These are phyloP conservation scores for Cladobotryum protrusum DNA, from an alignment of 2,329 filamentous ascomycete species.

Conservation along the genomic window DNA sequence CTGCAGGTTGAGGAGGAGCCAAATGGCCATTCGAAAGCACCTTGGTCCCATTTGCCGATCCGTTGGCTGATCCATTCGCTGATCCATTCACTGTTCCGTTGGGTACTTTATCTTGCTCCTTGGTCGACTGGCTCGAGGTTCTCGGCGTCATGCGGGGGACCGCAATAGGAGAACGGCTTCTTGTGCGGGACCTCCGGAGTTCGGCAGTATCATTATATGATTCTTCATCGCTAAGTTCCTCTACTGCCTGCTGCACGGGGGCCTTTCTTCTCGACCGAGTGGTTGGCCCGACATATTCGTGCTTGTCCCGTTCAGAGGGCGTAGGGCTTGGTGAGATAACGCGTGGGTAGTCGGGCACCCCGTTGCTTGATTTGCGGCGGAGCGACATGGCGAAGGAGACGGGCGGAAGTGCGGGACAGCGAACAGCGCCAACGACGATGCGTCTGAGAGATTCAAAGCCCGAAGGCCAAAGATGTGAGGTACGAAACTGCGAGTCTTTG, in stretches of 20 bases:
- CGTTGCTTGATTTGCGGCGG: constrained; percentile 35
- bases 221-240: constrained; percentile 49
- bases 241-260: constrained; percentile 52
- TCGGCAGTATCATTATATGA: constrained; percentile 38
- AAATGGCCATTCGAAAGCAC: constrained; percentile 56
- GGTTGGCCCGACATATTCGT: constrained; percentile 60
- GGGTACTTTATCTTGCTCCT: constrained; percentile 20
- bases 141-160: constrained; percentile 47
- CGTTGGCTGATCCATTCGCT: background rate
- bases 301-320: constrained; percentile 27
- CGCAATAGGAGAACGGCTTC: constrained; percentile 64
- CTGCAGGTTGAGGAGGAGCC: constrained; percentile 57
- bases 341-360: constrained; percentile 71
- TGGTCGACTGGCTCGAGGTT: constrained; percentile 34
- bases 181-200: constrained; percentile 58
- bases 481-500: constrained; percentile 44
- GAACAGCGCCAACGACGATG: constrained; percentile 51
- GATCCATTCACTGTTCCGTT: constrained; percentile 21
- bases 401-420: constrained; percentile 51
- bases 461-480: constrained; percentile 38
- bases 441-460: constrained; percentile 42
- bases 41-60: background rate
- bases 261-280: constrained; percentile 67
- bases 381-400: constrained; percentile 52
- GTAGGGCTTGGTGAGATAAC: constrained; percentile 87